phyloP scores from a whole-genome alignment of 495 filamentous ascomycete species.

The Aspergillus nanangensis region DNA sequence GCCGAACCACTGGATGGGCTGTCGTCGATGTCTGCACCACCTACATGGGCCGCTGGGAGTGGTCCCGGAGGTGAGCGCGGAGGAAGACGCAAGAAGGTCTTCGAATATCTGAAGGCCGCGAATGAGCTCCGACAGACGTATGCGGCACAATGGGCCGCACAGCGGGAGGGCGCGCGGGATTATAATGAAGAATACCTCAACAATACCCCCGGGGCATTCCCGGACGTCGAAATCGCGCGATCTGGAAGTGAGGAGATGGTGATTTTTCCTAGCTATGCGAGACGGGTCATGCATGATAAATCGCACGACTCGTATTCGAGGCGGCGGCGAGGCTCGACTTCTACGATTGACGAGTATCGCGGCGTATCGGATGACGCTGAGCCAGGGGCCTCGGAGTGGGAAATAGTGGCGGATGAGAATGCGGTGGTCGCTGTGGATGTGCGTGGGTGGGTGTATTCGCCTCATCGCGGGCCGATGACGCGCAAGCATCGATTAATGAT shows the following conservation, averaged over 20 bases:
- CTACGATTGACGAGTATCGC: constrained; percentile 37
- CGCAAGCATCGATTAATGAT: constrained; percentile 82
- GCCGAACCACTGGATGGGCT: too few relatives aligned
- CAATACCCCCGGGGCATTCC: constrained; percentile 71
- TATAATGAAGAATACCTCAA: constrained; percentile 50
- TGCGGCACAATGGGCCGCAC: constrained; percentile 47
- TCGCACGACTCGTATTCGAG: constrained; percentile 13
- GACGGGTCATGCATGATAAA: constrained; percentile 48
- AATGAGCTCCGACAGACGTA: constrained; percentile 90
- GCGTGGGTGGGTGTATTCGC: constrained; percentile 88
- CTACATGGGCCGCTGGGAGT: constrained; percentile 24
- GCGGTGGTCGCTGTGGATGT: constrained; percentile 87
- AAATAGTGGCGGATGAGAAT: constrained; percentile 66
- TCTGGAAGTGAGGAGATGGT: constrained; percentile 89
- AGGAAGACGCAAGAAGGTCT: constrained; percentile 70
- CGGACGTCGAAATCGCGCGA: constrained; percentile 71
- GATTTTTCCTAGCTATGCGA: constrained; percentile 86
- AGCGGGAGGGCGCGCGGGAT: constrained; percentile 41
- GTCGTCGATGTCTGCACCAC: constrained; percentile 28
- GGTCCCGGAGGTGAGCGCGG: constrained; percentile 54
- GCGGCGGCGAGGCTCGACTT: constrained; percentile 24
- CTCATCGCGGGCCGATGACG: constrained; percentile 80
- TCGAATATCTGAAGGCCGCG: constrained; percentile 81
- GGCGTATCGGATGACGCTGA: constrained; percentile 22
- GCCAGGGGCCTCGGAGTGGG: constrained; percentile 55